A percentile compares a stretch with the other conserved stretches of the same genome.
Conservation (phyloP, 257 asterid genomes). For the Penstemon barbatus region DNA sequence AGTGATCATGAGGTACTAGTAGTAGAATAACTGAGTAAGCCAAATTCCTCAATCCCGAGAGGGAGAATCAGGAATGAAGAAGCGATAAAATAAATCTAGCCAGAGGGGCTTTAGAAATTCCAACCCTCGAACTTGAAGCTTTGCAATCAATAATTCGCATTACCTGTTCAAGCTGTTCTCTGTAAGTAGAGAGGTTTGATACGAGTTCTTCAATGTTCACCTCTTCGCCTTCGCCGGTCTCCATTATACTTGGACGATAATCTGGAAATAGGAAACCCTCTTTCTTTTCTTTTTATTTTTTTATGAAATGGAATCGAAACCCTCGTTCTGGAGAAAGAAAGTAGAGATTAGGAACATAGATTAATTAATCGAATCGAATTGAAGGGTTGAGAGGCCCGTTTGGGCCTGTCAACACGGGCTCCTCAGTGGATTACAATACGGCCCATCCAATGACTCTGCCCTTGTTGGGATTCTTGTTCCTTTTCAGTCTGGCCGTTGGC, state of each 20-base stretch:
- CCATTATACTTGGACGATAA: background rate
- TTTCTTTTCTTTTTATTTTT: no score
- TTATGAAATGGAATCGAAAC: background rate
- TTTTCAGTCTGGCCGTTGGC: no score
- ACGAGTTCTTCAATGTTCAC: constrained; percentile 85
- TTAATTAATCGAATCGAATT: no score
- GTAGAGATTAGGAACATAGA: background rate
- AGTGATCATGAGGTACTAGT: background rate
- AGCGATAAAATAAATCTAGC: background rate
- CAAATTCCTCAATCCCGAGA: background rate
- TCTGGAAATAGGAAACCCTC: no score
- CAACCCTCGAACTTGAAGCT: no score
- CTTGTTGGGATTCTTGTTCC: no score
- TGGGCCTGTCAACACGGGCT: no score
- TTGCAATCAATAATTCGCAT: background rate
- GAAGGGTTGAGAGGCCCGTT: no score
- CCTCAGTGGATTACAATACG: no score
- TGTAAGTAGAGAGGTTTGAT: constrained; percentile 80
- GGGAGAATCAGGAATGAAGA: background rate
- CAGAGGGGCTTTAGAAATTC: no score
- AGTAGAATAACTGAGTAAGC: background rate
- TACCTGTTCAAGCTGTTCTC: constrained; percentile 93
- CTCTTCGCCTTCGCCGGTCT: constrained; percentile 61
- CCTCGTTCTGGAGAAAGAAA: background rate
- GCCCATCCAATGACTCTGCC: no score